These are phyloP conservation scores for Macadamia tetraphylla DNA, from an alignment of 164 flowering plant genomes.

Conservation along the genomic window DNA sequence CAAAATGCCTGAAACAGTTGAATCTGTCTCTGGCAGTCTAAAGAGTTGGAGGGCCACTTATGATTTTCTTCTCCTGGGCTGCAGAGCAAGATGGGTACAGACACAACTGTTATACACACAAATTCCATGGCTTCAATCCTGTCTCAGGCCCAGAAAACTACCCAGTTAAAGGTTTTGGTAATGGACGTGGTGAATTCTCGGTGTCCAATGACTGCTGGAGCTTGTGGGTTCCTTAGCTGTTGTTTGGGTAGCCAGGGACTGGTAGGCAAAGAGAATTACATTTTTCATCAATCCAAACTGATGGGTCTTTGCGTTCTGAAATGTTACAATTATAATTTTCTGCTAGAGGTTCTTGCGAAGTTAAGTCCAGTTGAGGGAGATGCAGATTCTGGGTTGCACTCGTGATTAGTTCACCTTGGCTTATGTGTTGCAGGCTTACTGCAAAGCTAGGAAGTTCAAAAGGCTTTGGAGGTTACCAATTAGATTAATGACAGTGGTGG, in stretches of 20 bases:
- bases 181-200: conserved; percentile 31
- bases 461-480: conserved; percentile 50
- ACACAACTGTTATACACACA: conserved; percentile 64
- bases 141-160: conserved; percentile 53
- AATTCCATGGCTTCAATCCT: conserved; percentile 71
- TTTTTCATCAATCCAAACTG: conserved; percentile 49
- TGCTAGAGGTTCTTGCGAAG: conserved; percentile 61
- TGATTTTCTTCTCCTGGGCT: conserved; percentile 69
- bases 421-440: conserved; percentile 58
- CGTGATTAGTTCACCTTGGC: conserved; percentile 63
- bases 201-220: conserved; percentile 59
- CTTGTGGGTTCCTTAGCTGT: conserved; percentile 66
- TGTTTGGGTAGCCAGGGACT: conserved; percentile 68
- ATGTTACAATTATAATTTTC: conserved; percentile 68
- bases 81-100: conserved; percentile 42
- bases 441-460: conserved; percentile 51
- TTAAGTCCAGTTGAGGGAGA: conserved; percentile 44
- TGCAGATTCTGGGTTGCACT: conserved; percentile 42
- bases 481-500: conserved; percentile 47
- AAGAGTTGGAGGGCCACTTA: conserved; percentile 51
- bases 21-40: conserved; percentile 40
- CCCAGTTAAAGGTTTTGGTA: conserved; percentile 36
- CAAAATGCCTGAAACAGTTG: conserved; percentile 45
- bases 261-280: conserved; percentile 47
- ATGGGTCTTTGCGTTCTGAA: conserved; percentile 52